phyloP scores from a whole-genome alignment of 108 stramenopile genomes.

The Discostella stelligeroides region DNA sequence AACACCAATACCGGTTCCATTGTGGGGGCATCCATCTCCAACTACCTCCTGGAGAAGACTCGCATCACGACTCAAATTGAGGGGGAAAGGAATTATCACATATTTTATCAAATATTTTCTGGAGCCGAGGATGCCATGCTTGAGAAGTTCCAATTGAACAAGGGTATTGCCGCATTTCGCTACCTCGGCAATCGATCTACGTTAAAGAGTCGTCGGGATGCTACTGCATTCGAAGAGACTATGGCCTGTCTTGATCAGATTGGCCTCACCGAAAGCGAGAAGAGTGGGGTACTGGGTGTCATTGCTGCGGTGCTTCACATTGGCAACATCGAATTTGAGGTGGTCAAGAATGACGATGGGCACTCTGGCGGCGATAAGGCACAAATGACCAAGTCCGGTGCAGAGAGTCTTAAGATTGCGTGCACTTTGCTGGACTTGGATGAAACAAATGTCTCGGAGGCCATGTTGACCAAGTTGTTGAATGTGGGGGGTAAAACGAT shows the following conservation, averaged over 20 bases:
- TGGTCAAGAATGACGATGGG: conserved; percentile 48
- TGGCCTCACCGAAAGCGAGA: conserved; percentile 66
- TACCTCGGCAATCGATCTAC: conserved; percentile 65
- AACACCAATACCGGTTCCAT: conserved; percentile 72
- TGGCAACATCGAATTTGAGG: conserved; percentile 88
- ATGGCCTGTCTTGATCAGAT: conserved; percentile 68
- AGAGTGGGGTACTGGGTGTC: conserved; percentile 66
- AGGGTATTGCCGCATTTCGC: conserved; percentile 58
- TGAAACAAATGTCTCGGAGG: conserved; percentile 64
- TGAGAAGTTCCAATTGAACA: conserved; percentile 58
- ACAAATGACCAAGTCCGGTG: conserved; percentile 53
- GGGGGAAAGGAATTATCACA: conserved; percentile 98
- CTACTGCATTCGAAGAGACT: conserved; percentile 66
- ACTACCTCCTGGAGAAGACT: conserved; percentile 94
- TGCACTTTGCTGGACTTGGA: conserved; percentile 77
- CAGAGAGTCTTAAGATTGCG: conserved; percentile 57
- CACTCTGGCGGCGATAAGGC: conserved; percentile 51
- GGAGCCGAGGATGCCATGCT: conserved; percentile 59
- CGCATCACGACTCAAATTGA: conserved; percentile 88
- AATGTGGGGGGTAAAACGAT: conserved; percentile 81
- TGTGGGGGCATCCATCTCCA: conserved; percentile 81
- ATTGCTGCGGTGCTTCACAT: conserved; percentile 91
- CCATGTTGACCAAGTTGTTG: conserved; percentile 80
- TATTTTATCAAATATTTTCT: conserved; percentile 95
- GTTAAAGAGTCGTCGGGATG: conserved; percentile 58